Percentiles rank a stretch among this genome's conserved stretches.
Conservation (phyloP, 495 filamentous ascomycete species). For the Neurospora hispaniola region DNA sequence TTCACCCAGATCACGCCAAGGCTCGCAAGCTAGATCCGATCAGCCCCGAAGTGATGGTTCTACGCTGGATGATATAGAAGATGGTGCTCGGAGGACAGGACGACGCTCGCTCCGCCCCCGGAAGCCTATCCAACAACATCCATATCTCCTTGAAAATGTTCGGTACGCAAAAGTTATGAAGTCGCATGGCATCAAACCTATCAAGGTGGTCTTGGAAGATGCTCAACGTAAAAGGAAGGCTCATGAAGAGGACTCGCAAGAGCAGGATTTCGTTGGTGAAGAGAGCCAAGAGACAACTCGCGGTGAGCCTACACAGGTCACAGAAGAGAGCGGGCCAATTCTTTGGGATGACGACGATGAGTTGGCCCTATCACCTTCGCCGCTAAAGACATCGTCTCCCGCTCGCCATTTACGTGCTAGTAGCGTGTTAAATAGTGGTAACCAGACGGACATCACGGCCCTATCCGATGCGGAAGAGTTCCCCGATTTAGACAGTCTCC, state of each 20-base stretch:
- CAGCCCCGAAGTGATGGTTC: not conserved
- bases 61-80: constrained; percentile 7
- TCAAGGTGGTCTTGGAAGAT: constrained; percentile 35
- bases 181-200: constrained; percentile 51
- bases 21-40: not conserved
- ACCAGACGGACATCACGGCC: constrained; percentile 20
- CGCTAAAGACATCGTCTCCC: constrained; percentile 15
- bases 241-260: constrained; percentile 36
- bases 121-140: constrained; percentile 67
- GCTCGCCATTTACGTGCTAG: constrained; percentile 9
- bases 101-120: constrained; percentile 49
- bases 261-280: constrained; percentile 37
- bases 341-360: constrained; percentile 14
- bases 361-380: constrained; percentile 19
- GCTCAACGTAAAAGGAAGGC: constrained; percentile 18
- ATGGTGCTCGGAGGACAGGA: constrained; percentile 6
- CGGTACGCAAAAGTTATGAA: constrained; percentile 51
- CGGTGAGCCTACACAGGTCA: constrained; percentile 12
- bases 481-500: constrained; percentile 22
- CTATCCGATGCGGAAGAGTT: constrained; percentile 30
- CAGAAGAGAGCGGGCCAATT: constrained; percentile 19
- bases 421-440: constrained; percentile 12
- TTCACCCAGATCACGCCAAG: not conserved
- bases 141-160: constrained; percentile 58
- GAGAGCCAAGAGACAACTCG: constrained; percentile 32